A percentile compares a stretch with the other conserved stretches of the same genome.
These are phyloP conservation scores for Fagus crenata DNA, from an alignment of 306 rosid species.

Conservation along the genomic window DNA sequence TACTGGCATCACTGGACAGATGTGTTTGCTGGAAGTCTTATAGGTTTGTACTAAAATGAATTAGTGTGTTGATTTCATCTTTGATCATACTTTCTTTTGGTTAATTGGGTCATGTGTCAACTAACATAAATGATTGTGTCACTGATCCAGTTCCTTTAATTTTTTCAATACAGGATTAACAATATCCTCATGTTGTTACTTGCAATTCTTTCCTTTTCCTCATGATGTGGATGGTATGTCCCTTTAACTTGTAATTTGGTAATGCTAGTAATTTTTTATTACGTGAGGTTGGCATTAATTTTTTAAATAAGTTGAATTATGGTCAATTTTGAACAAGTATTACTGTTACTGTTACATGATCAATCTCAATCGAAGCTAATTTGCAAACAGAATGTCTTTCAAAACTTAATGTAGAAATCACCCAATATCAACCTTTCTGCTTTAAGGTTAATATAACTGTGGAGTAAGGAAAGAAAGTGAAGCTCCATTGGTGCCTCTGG, in stretches of 20 bases:
- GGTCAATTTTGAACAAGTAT: too few species aligned
- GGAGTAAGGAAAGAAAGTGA: too few species aligned
- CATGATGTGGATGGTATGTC: slow-evolving; percentile 71
- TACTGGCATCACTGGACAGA: slow-evolving; percentile 99
- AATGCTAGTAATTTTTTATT: neutral
- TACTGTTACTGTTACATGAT: too few species aligned
- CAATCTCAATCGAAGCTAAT: too few species aligned
- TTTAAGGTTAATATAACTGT: too few species aligned
- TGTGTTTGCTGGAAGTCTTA: slow-evolving; percentile 79
- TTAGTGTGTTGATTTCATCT: slow-evolving; percentile 2
- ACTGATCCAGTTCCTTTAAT: too few species aligned
- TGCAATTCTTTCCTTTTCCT: slow-evolving; percentile 95
- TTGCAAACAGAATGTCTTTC: too few species aligned
- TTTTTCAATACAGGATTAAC: slow-evolving; percentile 51
- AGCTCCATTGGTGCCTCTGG: too few species aligned
- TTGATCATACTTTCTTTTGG: neutral
- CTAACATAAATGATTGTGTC: slow-evolving; percentile 32
- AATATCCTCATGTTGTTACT: slow-evolving; percentile 77
- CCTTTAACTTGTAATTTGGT: neutral
- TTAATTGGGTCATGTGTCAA: slow-evolving; percentile 3
- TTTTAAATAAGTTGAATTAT: neutral
- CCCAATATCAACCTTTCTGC: too few species aligned
- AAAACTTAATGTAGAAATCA: too few species aligned
- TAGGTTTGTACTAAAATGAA: slow-evolving; percentile 48
- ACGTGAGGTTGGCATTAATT: too few species aligned